These are phyloP conservation scores for Polygonum maritimum DNA, from an alignment of 148 eudicot genomes.

Conservation along the genomic window DNA sequence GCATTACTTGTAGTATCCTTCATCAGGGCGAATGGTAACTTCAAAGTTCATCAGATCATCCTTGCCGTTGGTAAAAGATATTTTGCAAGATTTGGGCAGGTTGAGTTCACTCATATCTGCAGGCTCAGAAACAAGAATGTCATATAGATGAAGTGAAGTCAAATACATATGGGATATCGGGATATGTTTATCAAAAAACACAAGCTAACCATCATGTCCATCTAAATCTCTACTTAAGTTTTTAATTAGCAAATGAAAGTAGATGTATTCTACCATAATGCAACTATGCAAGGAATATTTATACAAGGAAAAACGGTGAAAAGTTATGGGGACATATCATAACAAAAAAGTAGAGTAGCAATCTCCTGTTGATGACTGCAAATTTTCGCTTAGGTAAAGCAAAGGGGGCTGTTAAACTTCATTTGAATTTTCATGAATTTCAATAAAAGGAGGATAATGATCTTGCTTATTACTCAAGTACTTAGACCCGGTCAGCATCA, in stretches of 20 bases:
- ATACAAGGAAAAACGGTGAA: too few species aligned
- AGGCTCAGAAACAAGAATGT: slow-evolving; percentile 13
- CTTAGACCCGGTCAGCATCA: too few species aligned
- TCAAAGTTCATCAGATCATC: slow-evolving; percentile 91
- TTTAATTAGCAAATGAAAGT: background rate
- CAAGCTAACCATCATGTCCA: background rate
- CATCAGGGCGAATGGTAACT: slow-evolving; percentile 75
- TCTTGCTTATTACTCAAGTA: background rate
- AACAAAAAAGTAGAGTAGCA: background rate
- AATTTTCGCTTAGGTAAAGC: background rate
- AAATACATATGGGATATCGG: background rate
- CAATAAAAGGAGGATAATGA: background rate
- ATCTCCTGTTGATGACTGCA: background rate
- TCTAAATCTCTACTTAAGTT: background rate
- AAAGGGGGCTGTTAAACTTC: background rate
- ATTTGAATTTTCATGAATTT: background rate
- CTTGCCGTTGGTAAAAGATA: slow-evolving; percentile 67
- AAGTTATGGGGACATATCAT: background rate
- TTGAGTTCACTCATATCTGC: slow-evolving; percentile 81
- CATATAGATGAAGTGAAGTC: background rate
- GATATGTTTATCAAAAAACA: background rate
- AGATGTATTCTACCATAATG: background rate
- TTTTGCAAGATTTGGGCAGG: slow-evolving; percentile 60
- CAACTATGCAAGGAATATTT: background rate
- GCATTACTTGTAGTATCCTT: slow-evolving; percentile 74